phyloP scores from a whole-genome alignment of 805 yeast genomes.

The Kockiozyma suomiensis region DNA sequence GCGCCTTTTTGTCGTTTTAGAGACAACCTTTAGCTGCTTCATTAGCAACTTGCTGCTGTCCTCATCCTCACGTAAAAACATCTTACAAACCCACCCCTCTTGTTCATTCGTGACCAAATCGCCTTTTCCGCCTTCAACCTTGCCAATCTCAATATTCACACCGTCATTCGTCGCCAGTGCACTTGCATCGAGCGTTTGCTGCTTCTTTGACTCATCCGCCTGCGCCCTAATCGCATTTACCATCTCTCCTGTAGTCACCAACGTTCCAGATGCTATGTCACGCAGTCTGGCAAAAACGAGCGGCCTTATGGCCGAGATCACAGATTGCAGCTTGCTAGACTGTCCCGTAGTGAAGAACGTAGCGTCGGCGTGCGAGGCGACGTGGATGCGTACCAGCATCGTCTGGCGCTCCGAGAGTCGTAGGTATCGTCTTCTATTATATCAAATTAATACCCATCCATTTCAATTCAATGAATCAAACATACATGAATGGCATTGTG shows the following conservation, averaged over 20 bases:
- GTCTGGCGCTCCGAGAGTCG: constrained; percentile 7
- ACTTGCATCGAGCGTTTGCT: neutral
- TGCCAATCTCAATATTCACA: neutral
- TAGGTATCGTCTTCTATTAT: constrained; percentile 9
- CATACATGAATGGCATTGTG: constrained; percentile 11
- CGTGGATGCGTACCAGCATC: constrained; percentile 2
- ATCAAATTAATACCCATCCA: no score
- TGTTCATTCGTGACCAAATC: neutral
- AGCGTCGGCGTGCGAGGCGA: neutral
- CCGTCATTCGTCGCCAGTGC: neutral
- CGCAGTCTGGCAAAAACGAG: constrained; percentile 1
- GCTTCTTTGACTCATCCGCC: neutral
- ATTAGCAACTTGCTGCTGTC: constrained; percentile 3
- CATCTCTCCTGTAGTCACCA: neutral
- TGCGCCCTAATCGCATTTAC: neutral
- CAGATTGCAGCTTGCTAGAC: neutral
- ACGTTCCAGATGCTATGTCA: neutral
- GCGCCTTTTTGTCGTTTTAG: neutral
- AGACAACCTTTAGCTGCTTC: constrained; percentile 2
- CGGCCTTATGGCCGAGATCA: constrained; percentile 6
- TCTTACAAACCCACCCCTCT: constrained; percentile 11
- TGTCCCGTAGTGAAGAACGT: constrained; percentile 1
- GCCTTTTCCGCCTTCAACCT: constrained; percentile 1
- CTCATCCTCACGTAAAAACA: constrained; percentile 3
- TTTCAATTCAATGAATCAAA: no score